A percentile compares a stretch with the other conserved stretches of the same genome.
These are phyloP conservation scores for Aspergillus fumigatiaffinis DNA, from an alignment of 2,329 filamentous ascomycete species.

Conservation along the genomic window DNA sequence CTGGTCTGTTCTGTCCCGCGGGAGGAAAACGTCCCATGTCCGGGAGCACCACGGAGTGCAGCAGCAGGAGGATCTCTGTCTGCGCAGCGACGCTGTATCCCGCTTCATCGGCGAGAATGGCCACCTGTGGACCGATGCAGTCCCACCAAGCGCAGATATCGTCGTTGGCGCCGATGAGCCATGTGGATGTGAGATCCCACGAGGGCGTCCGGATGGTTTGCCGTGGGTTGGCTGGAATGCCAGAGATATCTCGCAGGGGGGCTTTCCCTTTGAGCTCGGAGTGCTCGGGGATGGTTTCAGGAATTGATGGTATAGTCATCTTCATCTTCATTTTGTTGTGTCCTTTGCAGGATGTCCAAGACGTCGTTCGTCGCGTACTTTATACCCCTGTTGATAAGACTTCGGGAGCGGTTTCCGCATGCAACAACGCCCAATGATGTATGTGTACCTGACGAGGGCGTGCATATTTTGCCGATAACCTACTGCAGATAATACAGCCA, in stretches of 20 bases:
- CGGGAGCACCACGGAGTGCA: background rate
- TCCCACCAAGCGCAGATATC: background rate
- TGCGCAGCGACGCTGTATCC: background rate
- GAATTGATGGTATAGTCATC: background rate
- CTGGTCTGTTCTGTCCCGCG: background rate
- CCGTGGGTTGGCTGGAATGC: background rate
- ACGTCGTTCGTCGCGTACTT: background rate
- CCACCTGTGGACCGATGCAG: background rate
- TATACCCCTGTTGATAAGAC: background rate
- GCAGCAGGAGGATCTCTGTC: background rate
- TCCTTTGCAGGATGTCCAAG: background rate
- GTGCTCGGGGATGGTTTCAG: background rate
- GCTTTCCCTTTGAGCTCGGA: background rate
- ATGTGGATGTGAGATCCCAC: background rate
- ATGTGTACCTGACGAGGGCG: background rate
- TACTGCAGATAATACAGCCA: background rate
- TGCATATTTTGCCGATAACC: background rate
- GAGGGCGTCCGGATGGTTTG: background rate
- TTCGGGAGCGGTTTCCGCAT: background rate
- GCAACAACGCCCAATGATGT: background rate
- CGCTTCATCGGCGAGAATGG: background rate
- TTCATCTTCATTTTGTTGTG: background rate
- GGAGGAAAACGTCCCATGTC: background rate
- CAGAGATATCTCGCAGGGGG: background rate
- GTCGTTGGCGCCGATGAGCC: background rate